These are phyloP conservation scores for Erodium texanum DNA, from an alignment of 441 rosid genomes.

Conservation along the genomic window DNA sequence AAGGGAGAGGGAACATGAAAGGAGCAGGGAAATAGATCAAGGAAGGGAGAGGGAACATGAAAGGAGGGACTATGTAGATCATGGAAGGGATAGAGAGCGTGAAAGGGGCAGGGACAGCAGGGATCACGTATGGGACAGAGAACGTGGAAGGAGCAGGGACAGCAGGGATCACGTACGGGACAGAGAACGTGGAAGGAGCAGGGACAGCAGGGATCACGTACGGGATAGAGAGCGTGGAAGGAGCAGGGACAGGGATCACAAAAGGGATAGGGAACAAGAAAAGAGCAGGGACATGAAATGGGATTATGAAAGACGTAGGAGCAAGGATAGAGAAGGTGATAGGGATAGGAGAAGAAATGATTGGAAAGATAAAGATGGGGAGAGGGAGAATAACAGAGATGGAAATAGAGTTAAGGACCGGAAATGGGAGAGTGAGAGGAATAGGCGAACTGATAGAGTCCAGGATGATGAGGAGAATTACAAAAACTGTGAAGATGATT, in stretches of 20 bases:
- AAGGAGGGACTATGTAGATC: conserved; percentile 10
- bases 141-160: conserved; percentile 32
- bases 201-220: conserved; percentile 21
- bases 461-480: conserved; percentile 32
- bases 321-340: conserved; percentile 23
- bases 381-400: conserved; percentile 22
- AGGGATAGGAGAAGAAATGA: conserved; percentile 15
- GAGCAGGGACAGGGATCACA: conserved; percentile 37
- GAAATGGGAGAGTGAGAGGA: conserved; percentile 35
- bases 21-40: conserved; percentile 32
- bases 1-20: conserved; percentile 40
- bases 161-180: conserved; percentile 13
- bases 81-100: conserved; percentile 15
- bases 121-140: conserved; percentile 37
- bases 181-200: background rate
- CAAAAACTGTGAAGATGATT: conserved; percentile 25
- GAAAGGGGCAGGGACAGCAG: conserved; percentile 28
- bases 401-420: conserved; percentile 25
- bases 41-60: conserved; percentile 16
- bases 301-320: conserved; percentile 21
- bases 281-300: conserved; percentile 16
- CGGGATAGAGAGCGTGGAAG: conserved; percentile 41
- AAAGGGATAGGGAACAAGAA: conserved; percentile 13
- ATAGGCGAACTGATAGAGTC: conserved; percentile 34
- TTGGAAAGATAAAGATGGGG: conserved; percentile 24